Evolutionary conservation across 2,329 filamentous ascomycete species (phyloP).

Genomic region (Ascochyta fabae): DNA sequence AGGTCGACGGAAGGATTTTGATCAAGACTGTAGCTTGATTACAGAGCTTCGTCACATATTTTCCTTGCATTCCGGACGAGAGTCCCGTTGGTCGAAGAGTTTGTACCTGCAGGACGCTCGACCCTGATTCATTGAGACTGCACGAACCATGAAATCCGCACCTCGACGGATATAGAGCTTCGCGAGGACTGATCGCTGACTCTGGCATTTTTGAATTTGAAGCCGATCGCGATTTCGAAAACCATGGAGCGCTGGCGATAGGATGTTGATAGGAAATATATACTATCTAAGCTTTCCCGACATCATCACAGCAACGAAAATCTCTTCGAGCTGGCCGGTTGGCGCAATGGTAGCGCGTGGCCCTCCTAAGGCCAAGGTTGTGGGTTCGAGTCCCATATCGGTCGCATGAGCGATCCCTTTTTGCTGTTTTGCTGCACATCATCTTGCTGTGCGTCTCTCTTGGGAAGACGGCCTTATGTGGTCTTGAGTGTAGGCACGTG

Average conservation of each 20-base stretch:
- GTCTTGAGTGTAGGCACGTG: not conserved
- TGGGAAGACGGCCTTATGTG: not conserved
- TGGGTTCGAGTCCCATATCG: constrained; percentile 48
- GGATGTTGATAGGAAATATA: not conserved
- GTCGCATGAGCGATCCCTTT: constrained; percentile 29
- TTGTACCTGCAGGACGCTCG: not conserved
- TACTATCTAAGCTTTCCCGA: not conserved
- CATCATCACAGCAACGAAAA: constrained; percentile 11
- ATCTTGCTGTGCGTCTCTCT: constrained; percentile 48
- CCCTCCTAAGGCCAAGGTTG: constrained; percentile 50
- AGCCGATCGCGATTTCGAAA: too few species aligned
- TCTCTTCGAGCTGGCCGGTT: constrained; percentile 35
- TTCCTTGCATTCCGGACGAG: not conserved
- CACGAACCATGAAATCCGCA: not conserved
- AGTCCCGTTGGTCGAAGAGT: not conserved
- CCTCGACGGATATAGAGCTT: not conserved
- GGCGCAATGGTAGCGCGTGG: constrained; percentile 51
- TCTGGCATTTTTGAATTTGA: not conserved
- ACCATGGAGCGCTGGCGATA: too few species aligned
- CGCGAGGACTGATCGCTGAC: not conserved
- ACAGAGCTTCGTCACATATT: not conserved
- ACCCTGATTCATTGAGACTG: not conserved
- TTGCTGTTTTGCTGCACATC: not conserved
- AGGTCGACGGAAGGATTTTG: not conserved
- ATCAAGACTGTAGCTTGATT: not conserved